Conservation (phyloP, 2,329 filamentous ascomycete genomes). For the Pyricularia sp. region DNA sequence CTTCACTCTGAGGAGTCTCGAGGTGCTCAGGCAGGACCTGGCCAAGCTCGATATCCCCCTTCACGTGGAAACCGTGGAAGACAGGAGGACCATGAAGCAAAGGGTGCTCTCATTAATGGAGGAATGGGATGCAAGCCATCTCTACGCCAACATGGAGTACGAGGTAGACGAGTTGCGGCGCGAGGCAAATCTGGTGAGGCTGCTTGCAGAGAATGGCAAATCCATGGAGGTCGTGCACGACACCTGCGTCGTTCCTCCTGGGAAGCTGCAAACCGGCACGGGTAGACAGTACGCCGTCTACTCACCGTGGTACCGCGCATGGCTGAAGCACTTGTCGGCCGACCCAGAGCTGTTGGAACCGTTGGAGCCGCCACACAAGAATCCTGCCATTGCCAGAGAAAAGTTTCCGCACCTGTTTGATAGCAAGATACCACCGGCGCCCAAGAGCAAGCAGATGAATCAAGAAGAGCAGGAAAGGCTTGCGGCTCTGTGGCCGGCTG, state of each 20-base stretch:
- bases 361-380: slow-evolving; percentile 42
- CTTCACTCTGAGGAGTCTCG: slow-evolving; percentile 63
- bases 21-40: slow-evolving; percentile 52
- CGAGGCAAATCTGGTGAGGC: slow-evolving; percentile 53
- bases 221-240: slow-evolving; percentile 64
- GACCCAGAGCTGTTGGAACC: slow-evolving; percentile 54
- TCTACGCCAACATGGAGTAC: slow-evolving; percentile 80
- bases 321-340: slow-evolving; percentile 59
- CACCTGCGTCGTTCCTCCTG: slow-evolving; percentile 70
- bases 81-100: slow-evolving; percentile 46
- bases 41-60: slow-evolving; percentile 63
- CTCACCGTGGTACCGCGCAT: slow-evolving; percentile 66
- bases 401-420: slow-evolving; percentile 46
- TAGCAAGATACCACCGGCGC: slow-evolving; percentile 44
- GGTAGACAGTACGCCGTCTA: slow-evolving; percentile 80
- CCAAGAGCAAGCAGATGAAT: slow-evolving; percentile 47
- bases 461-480: slow-evolving; percentile 46
- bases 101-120: slow-evolving; percentile 53
- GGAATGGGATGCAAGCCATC: slow-evolving; percentile 59
- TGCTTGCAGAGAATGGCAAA: slow-evolving; percentile 49
- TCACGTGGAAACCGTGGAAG: slow-evolving; percentile 57
- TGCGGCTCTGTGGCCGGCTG: slow-evolving; percentile 54
- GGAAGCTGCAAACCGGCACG: slow-evolving; percentile 47
- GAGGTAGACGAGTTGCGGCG: slow-evolving; percentile 80
- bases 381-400: slow-evolving; percentile 29